Evolutionary conservation across 805 yeast species (phyloP).

Genomic region (Blastobotrys parvus): DNA sequence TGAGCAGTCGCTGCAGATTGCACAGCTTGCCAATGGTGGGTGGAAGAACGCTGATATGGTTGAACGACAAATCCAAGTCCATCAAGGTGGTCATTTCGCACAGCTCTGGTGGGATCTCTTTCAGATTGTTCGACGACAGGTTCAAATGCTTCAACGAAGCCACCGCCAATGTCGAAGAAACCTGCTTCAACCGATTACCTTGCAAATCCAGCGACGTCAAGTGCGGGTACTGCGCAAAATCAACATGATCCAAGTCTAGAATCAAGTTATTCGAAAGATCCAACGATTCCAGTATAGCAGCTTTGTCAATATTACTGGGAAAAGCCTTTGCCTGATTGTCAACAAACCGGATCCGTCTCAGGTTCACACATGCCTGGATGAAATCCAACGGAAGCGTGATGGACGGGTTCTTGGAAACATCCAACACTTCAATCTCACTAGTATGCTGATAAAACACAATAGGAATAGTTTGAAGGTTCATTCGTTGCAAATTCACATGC

Average conservation of each 20-base stretch:
- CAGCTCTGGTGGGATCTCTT: constrained; percentile 48
- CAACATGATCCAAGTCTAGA: constrained; percentile 38
- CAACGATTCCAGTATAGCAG: constrained; percentile 54
- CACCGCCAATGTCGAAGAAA: constrained; percentile 56
- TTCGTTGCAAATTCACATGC: constrained; percentile 62
- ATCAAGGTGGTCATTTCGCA: constrained; percentile 49
- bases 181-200: constrained; percentile 58
- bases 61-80: constrained; percentile 76
- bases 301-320: constrained; percentile 66
- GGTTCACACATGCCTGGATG: constrained; percentile 68
- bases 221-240: constrained; percentile 43
- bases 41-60: constrained; percentile 57
- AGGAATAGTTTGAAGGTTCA: constrained; percentile 78
- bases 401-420: constrained; percentile 81
- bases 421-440: constrained; percentile 68
- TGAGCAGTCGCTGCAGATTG: constrained; percentile 57
- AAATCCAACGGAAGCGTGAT: constrained; percentile 78
- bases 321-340: constrained; percentile 65
- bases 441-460: constrained; percentile 73
- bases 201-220: constrained; percentile 56
- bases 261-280: constrained; percentile 76
- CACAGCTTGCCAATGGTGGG: constrained; percentile 47
- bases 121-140: constrained; percentile 67
- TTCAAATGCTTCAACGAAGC: constrained; percentile 50
- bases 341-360: constrained; percentile 58